Conservation (phyloP, 495 filamentous ascomycete species). For the Amphirosellinia nigrospora region DNA sequence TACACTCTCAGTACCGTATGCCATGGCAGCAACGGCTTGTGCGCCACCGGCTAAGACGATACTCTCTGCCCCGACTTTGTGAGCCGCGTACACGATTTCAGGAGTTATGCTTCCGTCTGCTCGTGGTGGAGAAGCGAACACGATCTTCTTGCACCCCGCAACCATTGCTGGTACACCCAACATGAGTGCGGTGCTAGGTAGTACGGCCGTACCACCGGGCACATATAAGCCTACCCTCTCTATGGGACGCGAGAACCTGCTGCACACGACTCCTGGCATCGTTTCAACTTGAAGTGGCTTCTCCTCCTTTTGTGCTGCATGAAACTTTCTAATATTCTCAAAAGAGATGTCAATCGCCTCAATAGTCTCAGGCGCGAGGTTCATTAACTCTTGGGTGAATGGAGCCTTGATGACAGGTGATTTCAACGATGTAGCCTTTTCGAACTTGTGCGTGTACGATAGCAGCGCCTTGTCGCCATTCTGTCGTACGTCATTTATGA, state of each 20-base stretch:
- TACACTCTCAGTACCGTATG: constrained; percentile 82
- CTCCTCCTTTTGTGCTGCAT: constrained; percentile 80
- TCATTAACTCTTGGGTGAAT: constrained; percentile 84
- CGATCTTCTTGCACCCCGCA: constrained; percentile 94
- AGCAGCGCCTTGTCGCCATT: constrained; percentile 87
- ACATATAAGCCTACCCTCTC: constrained; percentile 95
- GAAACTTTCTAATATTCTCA: constrained; percentile 92
- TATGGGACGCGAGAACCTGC: constrained; percentile 89
- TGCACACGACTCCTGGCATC: constrained; percentile 96
- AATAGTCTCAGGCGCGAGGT: constrained; percentile 78
- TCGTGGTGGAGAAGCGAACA: constrained; percentile 89
- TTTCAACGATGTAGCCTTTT: constrained; percentile 87
- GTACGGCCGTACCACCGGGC: constrained; percentile 92
- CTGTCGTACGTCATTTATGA: constrained; percentile 81
- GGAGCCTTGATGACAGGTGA: constrained; percentile 88
- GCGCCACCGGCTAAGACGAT: constrained; percentile 96
- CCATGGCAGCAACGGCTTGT: constrained; percentile 91
- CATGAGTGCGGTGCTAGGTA: constrained; percentile 97
- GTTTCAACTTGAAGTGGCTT: constrained; percentile 85
- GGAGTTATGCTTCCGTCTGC: constrained; percentile 89
- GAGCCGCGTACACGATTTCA: constrained; percentile 97
- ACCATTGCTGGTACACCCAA: constrained; percentile 97
- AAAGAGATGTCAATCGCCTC: constrained; percentile 92
- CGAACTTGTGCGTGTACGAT: constrained; percentile 94
- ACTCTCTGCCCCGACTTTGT: constrained; percentile 93